A percentile compares a stretch with the other conserved stretches of the same genome.
Evolutionary conservation across 1,139 yeast genomes (phyloP).

Genomic region (Taiozyma sp.): DNA sequence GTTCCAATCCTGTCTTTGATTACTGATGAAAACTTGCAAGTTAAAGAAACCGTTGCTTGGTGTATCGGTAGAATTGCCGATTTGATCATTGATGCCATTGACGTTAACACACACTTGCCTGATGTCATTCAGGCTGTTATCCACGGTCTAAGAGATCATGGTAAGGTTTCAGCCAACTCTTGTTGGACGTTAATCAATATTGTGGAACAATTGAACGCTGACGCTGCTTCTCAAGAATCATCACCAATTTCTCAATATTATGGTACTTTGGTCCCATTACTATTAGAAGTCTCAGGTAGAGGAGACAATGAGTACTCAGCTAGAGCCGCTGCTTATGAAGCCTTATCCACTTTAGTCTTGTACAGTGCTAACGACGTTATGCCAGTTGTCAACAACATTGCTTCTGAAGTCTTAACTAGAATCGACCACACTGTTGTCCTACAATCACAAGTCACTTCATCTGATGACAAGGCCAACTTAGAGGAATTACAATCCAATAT

Average conservation of each 20-base stretch:
- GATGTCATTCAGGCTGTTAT: constrained; percentile 67
- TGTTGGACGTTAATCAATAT: constrained; percentile 96
- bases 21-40: constrained; percentile 72
- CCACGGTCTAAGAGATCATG: constrained; percentile 80
- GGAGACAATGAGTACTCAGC: constrained; percentile 80
- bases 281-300: constrained; percentile 65
- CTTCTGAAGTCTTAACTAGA: constrained; percentile 68
- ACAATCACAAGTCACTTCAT: constrained; percentile 47
- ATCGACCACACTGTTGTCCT: constrained; percentile 60
- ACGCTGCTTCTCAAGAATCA: constrained; percentile 51
- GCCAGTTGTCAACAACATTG: constrained; percentile 65
- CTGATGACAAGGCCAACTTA: constrained; percentile 71
- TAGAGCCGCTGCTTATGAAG: constrained; percentile 96
- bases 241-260: constrained; percentile 76
- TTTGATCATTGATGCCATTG: constrained; percentile 73
- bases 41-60: constrained; percentile 97
- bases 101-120: constrained; percentile 59
- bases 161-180: constrained; percentile 90
- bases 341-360: constrained; percentile 76
- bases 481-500: constrained; percentile 90
- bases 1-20: constrained; percentile 72
- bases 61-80: constrained; percentile 96
- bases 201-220: constrained; percentile 69
- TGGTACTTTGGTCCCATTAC: constrained; percentile 59
- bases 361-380: constrained; percentile 71